These are phyloP conservation scores for Kwoniella europaea DNA, from an alignment of 768 basidiomycete species.

Conservation along the genomic window DNA sequence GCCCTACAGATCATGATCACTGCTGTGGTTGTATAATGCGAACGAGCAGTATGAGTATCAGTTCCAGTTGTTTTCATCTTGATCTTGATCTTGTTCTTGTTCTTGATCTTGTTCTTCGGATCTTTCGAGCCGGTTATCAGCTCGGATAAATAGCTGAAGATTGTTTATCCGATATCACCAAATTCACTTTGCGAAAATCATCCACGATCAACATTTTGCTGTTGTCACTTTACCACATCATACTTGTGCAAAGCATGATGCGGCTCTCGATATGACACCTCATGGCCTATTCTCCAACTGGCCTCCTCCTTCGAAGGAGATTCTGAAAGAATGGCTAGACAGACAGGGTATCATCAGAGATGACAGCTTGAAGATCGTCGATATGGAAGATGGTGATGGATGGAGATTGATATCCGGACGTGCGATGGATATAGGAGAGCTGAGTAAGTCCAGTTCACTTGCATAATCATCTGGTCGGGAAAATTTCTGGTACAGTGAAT, in stretches of 20 bases:
- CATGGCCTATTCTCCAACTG: slow-evolving; percentile 23
- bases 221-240: no score
- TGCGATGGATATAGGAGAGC: slow-evolving; percentile 28
- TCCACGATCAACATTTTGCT: no score
- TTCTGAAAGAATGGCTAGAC: slow-evolving; percentile 27
- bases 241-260: not conserved
- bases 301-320: slow-evolving; percentile 22
- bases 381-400: slow-evolving; percentile 33
- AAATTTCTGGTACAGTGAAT: no score
- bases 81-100: not conserved
- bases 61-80: not conserved
- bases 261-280: slow-evolving; percentile 1
- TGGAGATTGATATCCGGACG: slow-evolving; percentile 26
- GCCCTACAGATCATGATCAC: no score
- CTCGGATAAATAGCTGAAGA: not conserved
- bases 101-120: not conserved
- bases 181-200: not conserved
- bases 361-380: slow-evolving; percentile 13
- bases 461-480: not conserved
- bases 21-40: not conserved
- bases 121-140: not conserved
- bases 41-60: not conserved
- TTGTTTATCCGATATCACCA: slow-evolving; percentile 1
- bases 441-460: slow-evolving; percentile 19
- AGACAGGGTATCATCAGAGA: slow-evolving; percentile 3